Evolutionary conservation across 2,329 filamentous ascomycete species (phyloP).

Genomic region (Fusarium nematophilum): DNA sequence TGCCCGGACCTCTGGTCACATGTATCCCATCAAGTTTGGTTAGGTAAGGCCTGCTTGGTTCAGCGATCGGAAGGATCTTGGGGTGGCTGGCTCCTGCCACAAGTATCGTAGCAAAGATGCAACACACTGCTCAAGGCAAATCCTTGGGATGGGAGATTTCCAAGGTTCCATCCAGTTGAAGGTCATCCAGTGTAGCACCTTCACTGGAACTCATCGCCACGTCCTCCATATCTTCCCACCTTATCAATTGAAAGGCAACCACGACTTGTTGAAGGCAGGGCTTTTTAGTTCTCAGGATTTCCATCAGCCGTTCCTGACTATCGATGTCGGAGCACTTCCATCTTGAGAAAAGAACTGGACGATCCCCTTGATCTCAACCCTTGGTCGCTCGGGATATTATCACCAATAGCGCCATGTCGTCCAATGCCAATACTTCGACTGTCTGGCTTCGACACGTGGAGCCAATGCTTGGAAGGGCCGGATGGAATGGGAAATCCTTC

Average conservation of each 20-base stretch:
- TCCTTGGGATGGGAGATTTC: no score
- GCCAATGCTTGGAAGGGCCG: slow-evolving; percentile 10
- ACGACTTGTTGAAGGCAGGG: slow-evolving; percentile 5
- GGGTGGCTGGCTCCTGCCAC: slow-evolving; percentile 1
- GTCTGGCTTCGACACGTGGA: slow-evolving; percentile 22
- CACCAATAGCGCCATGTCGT: slow-evolving; percentile 35
- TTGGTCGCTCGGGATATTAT: slow-evolving; percentile 35
- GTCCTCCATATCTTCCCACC: no score
- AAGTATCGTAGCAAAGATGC: slow-evolving; percentile 4
- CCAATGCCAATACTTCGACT: slow-evolving; percentile 23
- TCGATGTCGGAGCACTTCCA: slow-evolving; percentile 28
- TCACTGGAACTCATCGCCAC: no score
- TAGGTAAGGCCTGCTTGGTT: slow-evolving; percentile 13
- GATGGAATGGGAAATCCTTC: slow-evolving; percentile 2
- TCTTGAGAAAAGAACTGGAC: slow-evolving; percentile 37
- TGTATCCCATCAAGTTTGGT: slow-evolving; percentile 5
- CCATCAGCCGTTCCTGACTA: slow-evolving; percentile 43
- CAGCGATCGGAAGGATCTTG: slow-evolving; percentile 10
- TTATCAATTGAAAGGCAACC: neutral
- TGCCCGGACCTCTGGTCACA: slow-evolving; percentile 28
- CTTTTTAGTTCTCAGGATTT: slow-evolving; percentile 28
- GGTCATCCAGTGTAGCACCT: no score
- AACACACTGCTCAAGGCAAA: no score
- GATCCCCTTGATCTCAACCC: slow-evolving; percentile 34
- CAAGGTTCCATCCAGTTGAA: no score